Evolutionary conservation across 495 filamentous ascomycete species (phyloP).

Genomic region (Letharia lupina): DNA sequence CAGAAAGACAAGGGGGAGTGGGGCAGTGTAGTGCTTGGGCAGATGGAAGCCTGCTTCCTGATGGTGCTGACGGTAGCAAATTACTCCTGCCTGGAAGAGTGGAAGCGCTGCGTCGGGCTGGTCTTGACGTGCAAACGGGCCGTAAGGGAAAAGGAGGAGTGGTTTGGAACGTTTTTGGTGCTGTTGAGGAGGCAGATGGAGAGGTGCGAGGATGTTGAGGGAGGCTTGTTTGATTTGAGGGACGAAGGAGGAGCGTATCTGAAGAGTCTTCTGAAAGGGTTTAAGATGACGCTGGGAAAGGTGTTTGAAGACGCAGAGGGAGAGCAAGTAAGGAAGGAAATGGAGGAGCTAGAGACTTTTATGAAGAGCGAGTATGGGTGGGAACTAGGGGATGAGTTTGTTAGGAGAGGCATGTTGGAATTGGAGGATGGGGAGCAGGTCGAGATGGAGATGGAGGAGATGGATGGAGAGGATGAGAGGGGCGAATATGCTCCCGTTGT

Average conservation of each 20-base stretch:
- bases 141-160: conserved; percentile 43
- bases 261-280: conserved; percentile 44
- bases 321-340: conserved; percentile 40
- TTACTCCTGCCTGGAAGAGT: conserved; percentile 78
- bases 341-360: conserved; percentile 49
- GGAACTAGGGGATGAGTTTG: conserved; percentile 50
- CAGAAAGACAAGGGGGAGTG: conserved; percentile 23
- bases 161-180: conserved; percentile 54
- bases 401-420: conserved; percentile 56
- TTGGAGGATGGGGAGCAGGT: conserved; percentile 73
- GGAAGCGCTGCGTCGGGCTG: conserved; percentile 67
- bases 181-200: conserved; percentile 61
- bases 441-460: conserved; percentile 64
- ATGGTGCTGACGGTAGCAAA: conserved; percentile 76
- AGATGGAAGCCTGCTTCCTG: conserved; percentile 78
- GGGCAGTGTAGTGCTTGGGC: conserved; percentile 58
- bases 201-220: conserved; percentile 61
- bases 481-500: conserved; percentile 82
- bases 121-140: conserved; percentile 61
- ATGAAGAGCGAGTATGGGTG: conserved; percentile 53
- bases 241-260: conserved; percentile 50
- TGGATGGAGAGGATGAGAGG: conserved; percentile 74
- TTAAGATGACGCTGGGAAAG: conserved; percentile 41
- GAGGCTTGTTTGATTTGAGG: conserved; percentile 47
- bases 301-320: conserved; percentile 29